Base-by-base conservation (phyloP, 2,329 filamentous ascomycete species). In the Aureobasidium mangrovei region DNA sequence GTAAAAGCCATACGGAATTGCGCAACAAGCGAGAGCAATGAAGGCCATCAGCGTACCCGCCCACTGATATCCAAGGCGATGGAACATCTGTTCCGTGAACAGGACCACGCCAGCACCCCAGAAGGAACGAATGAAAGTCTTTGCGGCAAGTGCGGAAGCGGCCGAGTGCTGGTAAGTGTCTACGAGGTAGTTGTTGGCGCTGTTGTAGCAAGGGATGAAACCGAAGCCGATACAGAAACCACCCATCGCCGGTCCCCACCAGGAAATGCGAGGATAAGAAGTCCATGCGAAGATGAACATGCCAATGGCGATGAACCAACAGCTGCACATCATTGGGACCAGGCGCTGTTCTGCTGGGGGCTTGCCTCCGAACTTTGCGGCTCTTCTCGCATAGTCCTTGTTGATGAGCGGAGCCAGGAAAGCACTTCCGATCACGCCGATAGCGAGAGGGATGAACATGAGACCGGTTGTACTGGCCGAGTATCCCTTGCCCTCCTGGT, bases 1-100 rank as follows among this genome's bases (percentile, higher is more conserved):
- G 75, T 85, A 95, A 71, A 95, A 95, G 28, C 88, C 68, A 66
- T 84, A 95, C 0, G 89, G 89, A 60, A 94, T 94, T 0, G 76
- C 80, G 67, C 88, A 94, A 72, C 88, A 94, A 0, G 80, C 84
- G 4, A 94, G 72, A 12, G 78, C 81, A 60, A 94, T 76, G 61
- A 91, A 91, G 7, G 66, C 71, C 26, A 73, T 62, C 29, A 73
- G 59, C 7, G 64, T 67, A 0, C 67, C 68, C 2, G 70, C 70
- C 70, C 70, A 73, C 7, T 66, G 65, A 12, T 65, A 64, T 0
- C 68, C 68, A 3, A 72, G 60, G 3, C 56, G 52, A 26, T 62
- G 56, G 38, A 60, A 64, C 62, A 64, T 70, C 45, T 70, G 68
- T 4, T 66, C 58, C 0, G 68, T 70, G 49, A 70, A 71, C 7